Conservation (phyloP, 768 basidiomycete species). For the Auriculariales sp. region DNA sequence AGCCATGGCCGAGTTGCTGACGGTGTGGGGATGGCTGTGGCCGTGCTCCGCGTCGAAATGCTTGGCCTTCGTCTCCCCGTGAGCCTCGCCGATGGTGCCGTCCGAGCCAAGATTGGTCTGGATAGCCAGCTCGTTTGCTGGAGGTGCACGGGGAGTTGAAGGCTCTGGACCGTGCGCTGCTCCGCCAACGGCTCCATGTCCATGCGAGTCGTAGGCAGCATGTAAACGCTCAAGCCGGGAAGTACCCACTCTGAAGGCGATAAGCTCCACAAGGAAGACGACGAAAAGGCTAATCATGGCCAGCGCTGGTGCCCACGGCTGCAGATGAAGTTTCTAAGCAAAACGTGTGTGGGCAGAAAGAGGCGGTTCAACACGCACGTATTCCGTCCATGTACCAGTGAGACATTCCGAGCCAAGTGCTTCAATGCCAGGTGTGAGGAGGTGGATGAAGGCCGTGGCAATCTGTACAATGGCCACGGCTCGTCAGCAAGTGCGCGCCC, state of each 20-base stretch:
- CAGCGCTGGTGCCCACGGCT: slow-evolving; percentile 76
- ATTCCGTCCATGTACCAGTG: slow-evolving; percentile 49
- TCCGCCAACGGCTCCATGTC: slow-evolving; percentile 36
- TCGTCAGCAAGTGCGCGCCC: neutral
- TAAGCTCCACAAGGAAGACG: slow-evolving; percentile 74
- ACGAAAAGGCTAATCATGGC: slow-evolving; percentile 68
- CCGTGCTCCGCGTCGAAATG: too few relatives aligned
- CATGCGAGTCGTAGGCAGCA: slow-evolving; percentile 42
- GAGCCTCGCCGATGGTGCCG: too few relatives aligned
- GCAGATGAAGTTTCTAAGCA: neutral
- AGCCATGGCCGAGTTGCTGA: slow-evolving; percentile 33
- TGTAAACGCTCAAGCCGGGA: slow-evolving; percentile 34
- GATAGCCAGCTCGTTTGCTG: too few relatives aligned
- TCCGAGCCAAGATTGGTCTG: too few relatives aligned
- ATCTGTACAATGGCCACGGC: slow-evolving; percentile 31
- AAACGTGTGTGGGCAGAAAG: neutral
- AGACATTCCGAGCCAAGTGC: slow-evolving; percentile 63
- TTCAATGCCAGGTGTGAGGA: slow-evolving; percentile 60
- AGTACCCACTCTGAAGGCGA: slow-evolving; percentile 80
- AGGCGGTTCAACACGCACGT: slow-evolving; percentile 34
- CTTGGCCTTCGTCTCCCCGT: too few relatives aligned
- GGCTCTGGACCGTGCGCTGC: too few relatives aligned
- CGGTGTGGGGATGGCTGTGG: too few relatives aligned
- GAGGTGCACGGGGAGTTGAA: too few relatives aligned
- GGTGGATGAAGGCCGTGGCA: slow-evolving; percentile 80